A percentile compares a stretch with the other conserved stretches of the same genome.
phyloP scores from a whole-genome alignment of 202 grass and related monocot genomes.

The Alloteropsis angusta region DNA sequence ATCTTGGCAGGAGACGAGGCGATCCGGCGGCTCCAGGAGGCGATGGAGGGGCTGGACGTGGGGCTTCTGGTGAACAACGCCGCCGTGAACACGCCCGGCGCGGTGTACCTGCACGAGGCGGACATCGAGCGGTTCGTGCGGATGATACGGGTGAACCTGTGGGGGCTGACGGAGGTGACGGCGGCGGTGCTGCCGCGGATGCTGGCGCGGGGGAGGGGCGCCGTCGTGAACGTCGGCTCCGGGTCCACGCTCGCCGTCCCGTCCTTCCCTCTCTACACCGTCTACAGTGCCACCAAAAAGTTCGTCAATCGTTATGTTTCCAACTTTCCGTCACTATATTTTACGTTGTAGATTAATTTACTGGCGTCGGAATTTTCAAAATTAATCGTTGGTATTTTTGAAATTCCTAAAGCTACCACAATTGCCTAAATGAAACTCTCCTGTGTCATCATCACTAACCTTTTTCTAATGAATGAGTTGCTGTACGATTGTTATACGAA shows the following conservation, averaged over 20 bases:
- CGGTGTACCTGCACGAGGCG: constrained; percentile 45
- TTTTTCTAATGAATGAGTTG: too few relatives aligned
- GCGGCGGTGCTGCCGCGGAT: constrained; percentile 37
- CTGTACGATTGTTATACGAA: too few relatives aligned
- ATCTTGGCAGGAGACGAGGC: constrained; percentile 7
- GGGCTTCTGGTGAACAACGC: constrained; percentile 66
- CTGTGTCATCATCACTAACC: too few relatives aligned
- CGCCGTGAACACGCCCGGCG: constrained; percentile 13
- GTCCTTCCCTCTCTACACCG: constrained; percentile 45
- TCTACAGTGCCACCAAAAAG: constrained; percentile 51
- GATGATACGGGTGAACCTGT: constrained; percentile 45
- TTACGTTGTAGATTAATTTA: too few relatives aligned
- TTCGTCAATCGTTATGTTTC: too few relatives aligned
- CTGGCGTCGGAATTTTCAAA: too few relatives aligned
- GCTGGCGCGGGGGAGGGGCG: constrained; percentile 31
- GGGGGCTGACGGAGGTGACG: constrained; percentile 36
- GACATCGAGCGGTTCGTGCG: constrained; percentile 23
- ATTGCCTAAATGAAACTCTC: too few relatives aligned
- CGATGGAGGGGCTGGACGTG: constrained; percentile 36
- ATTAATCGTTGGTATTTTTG: too few relatives aligned
- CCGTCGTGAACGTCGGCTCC: constrained; percentile 50
- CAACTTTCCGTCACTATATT: too few relatives aligned
- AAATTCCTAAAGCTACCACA: too few relatives aligned
- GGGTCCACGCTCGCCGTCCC: constrained; percentile 28
- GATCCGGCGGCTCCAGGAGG: constrained; percentile 6